Percentiles rank a stretch among this genome's conserved stretches.
Conservation (phyloP, 1,139 yeast species). For the Yamadazyma atlantica region DNA sequence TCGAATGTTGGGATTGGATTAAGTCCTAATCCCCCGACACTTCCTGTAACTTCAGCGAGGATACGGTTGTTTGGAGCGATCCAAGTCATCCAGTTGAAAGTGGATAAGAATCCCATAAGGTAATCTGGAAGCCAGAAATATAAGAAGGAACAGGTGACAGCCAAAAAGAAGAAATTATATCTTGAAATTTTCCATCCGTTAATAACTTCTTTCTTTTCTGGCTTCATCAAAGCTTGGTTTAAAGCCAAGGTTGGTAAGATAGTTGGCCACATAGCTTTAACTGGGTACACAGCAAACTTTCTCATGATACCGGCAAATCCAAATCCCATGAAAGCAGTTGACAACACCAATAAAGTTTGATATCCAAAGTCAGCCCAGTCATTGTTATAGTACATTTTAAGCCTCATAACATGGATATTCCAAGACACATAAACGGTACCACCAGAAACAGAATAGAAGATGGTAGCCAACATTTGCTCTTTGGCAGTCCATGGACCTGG, state of each 20-base stretch:
- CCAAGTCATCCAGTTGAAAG: slow-evolving; percentile 50
- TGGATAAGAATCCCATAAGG: slow-evolving; percentile 36
- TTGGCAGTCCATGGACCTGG: slow-evolving; percentile 58
- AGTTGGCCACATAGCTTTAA: slow-evolving; percentile 46
- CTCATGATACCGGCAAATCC: slow-evolving; percentile 46
- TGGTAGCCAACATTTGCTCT: slow-evolving; percentile 59
- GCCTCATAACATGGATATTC: slow-evolving; percentile 43
- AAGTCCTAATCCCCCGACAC: slow-evolving; percentile 39
- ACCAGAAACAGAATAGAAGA: slow-evolving; percentile 43
- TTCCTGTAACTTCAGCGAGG: slow-evolving; percentile 38
- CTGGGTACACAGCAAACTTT: slow-evolving; percentile 41
- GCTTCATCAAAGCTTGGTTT: slow-evolving; percentile 40
- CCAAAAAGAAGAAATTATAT: slow-evolving; percentile 35
- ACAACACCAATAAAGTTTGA: slow-evolving; percentile 35
- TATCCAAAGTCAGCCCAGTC: slow-evolving; percentile 42
- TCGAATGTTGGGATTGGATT: slow-evolving; percentile 46
- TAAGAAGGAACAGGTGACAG: slow-evolving; percentile 28
- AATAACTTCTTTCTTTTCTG: slow-evolving; percentile 26
- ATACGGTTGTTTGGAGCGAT: slow-evolving; percentile 38
- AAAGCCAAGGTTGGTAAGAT: slow-evolving; percentile 45
- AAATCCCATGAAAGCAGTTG: slow-evolving; percentile 46
- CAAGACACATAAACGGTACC: slow-evolving; percentile 42
- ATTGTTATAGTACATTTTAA: slow-evolving; percentile 39
- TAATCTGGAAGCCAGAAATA: slow-evolving; percentile 45
- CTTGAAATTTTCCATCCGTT: slow-evolving; percentile 43